Evolutionary conservation across 495 filamentous ascomycete species (phyloP).

Genomic region (Neurospora hispaniola): DNA sequence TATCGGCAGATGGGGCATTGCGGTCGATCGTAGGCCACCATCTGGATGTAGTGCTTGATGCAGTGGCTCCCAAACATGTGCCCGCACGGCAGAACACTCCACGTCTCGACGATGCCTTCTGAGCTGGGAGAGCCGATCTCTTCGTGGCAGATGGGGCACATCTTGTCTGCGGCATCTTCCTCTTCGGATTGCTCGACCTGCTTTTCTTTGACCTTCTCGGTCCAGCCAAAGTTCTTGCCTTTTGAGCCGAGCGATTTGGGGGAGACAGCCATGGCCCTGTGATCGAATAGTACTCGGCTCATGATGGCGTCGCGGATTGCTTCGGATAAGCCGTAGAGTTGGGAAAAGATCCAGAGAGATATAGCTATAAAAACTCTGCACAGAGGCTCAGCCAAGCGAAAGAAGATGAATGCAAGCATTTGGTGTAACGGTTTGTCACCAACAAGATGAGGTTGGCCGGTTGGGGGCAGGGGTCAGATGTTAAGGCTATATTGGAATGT

Average conservation of each 20-base stretch:
- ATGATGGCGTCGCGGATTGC: not conserved
- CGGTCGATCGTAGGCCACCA: constrained; percentile 24
- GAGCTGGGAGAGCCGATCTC: constrained; percentile 23
- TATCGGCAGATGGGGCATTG: constrained; percentile 32
- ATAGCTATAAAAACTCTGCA: not conserved
- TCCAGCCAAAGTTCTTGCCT: constrained; percentile 3
- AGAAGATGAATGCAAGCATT: not conserved
- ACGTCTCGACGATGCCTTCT: constrained; percentile 30
- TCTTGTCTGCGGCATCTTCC: constrained; percentile 15
- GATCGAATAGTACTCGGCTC: not conserved
- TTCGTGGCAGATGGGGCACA: constrained; percentile 37
- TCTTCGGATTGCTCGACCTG: not conserved
- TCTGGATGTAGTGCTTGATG: constrained; percentile 35
- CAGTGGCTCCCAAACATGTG: constrained; percentile 36
- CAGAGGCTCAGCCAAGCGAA: not conserved
- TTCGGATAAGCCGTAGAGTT: not conserved
- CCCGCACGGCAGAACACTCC: constrained; percentile 34
- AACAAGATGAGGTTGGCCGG: not conserved
- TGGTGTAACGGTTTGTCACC: not conserved
- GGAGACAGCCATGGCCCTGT: not conserved
- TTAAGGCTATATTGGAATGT: not conserved
- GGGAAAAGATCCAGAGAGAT: not conserved
- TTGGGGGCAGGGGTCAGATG: not conserved
- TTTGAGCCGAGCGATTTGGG: not conserved
- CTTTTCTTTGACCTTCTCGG: constrained; percentile 6